Conservation (phyloP, 2,329 filamentous ascomycete species). For the Cladosporium sp. region DNA sequence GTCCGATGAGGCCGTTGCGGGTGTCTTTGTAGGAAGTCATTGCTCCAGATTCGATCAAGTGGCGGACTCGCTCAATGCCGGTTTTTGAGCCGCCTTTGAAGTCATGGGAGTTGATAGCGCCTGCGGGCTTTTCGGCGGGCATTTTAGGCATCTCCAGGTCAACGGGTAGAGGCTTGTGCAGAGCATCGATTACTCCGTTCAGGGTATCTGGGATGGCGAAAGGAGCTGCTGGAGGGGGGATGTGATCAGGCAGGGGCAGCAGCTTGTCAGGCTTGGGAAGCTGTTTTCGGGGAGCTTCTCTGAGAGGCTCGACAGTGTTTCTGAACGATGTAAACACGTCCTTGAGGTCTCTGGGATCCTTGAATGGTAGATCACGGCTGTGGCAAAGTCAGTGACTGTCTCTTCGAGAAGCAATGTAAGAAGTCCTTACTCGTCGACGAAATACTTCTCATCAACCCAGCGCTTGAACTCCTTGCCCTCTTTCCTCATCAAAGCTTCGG, state of each 20-base stretch:
- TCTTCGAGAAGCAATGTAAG: not conserved
- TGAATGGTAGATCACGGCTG: constrained; percentile 61
- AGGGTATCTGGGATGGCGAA: constrained; percentile 57
- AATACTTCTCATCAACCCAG: constrained; percentile 72
- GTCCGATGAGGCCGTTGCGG: constrained; percentile 63
- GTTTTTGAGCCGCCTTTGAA: constrained; percentile 62
- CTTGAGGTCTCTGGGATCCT: constrained; percentile 54
- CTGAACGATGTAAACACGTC: constrained; percentile 71
- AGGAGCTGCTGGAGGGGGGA: constrained; percentile 55
- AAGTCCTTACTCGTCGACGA: constrained; percentile 65
- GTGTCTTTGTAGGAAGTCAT: constrained; percentile 63
- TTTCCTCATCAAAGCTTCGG: constrained; percentile 49
- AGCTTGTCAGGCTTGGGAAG: constrained; percentile 52
- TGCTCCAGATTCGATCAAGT: constrained; percentile 55
- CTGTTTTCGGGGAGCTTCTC: constrained; percentile 54
- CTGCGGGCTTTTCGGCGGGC: constrained; percentile 46
- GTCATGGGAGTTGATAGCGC: constrained; percentile 55
- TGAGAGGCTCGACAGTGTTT: constrained; percentile 65
- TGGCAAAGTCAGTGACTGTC: not conserved
- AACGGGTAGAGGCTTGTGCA: constrained; percentile 53
- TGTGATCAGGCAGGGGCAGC: constrained; percentile 50
- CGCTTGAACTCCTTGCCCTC: constrained; percentile 54
- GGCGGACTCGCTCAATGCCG: constrained; percentile 52
- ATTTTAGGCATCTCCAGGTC: constrained; percentile 45
- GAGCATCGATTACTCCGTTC: constrained; percentile 46